Percentiles rank a stretch among this genome's conserved stretches.
phyloP scores from a whole-genome alignment of 31 red algal genomes.

The Porphyra umbilicalis region DNA sequence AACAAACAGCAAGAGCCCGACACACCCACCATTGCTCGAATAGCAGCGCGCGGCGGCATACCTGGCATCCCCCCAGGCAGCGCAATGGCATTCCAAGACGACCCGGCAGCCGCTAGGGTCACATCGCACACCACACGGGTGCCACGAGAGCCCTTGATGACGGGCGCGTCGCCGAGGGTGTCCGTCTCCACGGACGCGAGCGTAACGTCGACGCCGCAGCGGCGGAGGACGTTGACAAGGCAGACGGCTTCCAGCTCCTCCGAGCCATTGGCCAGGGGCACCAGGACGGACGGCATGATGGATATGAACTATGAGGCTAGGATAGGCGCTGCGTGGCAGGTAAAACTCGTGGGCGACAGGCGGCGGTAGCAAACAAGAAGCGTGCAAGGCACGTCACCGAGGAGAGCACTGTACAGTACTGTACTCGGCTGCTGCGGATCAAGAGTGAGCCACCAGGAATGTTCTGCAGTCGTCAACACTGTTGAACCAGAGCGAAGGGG shows the following conservation, averaged over 20 bases:
- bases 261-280: constrained; percentile 33
- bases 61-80: constrained; percentile 32
- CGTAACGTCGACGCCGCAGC: constrained; percentile 32
- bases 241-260: constrained; percentile 47
- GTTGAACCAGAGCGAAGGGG: too few relatives aligned
- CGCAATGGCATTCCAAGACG: constrained; percentile 10
- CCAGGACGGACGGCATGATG: constrained; percentile 5
- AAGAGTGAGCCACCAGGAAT: too few relatives aligned
- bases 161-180: neutral
- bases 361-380: too few relatives aligned
- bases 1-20: neutral
- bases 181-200: constrained; percentile 30
- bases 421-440: too few relatives aligned
- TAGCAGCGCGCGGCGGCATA: neutral
- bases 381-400: too few relatives aligned
- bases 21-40: neutral
- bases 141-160: constrained; percentile 20
- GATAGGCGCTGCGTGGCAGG: too few relatives aligned
- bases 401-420: too few relatives aligned
- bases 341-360: too few relatives aligned
- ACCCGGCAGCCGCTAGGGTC: neutral
- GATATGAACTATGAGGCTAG: too few relatives aligned
- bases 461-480: too few relatives aligned
- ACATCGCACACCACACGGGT: constrained; percentile 29
- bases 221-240: constrained; percentile 28